These are phyloP conservation scores for Geosmithia flava DNA, from an alignment of 2,329 filamentous ascomycete genomes.

Conservation along the genomic window DNA sequence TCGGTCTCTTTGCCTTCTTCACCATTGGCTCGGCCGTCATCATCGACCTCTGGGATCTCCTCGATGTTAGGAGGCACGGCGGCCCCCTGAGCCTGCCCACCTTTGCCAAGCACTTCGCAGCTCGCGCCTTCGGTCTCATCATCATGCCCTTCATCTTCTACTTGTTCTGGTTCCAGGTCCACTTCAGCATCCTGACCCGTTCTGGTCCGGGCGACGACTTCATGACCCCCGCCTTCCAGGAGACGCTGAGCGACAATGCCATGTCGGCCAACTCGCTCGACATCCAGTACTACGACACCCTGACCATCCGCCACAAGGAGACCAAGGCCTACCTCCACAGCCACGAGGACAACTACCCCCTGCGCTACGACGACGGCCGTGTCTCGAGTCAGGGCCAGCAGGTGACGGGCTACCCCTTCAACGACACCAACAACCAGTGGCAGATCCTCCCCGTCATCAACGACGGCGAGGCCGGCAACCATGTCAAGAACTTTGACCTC, in stretches of 20 bases:
- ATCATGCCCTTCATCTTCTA: constrained; percentile 94
- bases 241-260: constrained; percentile 86
- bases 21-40: constrained; percentile 89
- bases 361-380: constrained; percentile 93
- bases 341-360: constrained; percentile 76
- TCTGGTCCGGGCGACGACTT: constrained; percentile 97
- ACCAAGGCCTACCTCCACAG: constrained; percentile 95
- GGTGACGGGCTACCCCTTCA: constrained; percentile 94
- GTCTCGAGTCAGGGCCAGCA: constrained; percentile 97
- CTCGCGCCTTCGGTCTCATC: constrained; percentile 76
- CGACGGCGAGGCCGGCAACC: constrained; percentile 43
- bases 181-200: constrained; percentile 77
- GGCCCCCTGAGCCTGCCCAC: constrained; percentile 68
- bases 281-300: constrained; percentile 81
- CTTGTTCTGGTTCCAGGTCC: constrained; percentile 99
- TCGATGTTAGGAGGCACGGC: constrained; percentile 75
- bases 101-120: constrained; percentile 82
- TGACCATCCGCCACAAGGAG: constrained; percentile 90
- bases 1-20: constrained; percentile 92
- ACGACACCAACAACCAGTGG: constrained; percentile 99
- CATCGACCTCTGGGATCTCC: constrained; percentile 89
- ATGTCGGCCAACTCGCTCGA: constrained; percentile 80
- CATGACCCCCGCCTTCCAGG: constrained; percentile 97
- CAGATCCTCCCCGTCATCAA: constrained; percentile 67
- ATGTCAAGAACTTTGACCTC: constrained; percentile 72